A percentile compares a stretch with the other conserved stretches of the same genome.
Conservation (phyloP, 306 rosid genomes). For the peach (Prunus persica) region Prunus_persica_NCBIv2 NC_034012.1:2166001-2166500, state of each 20-base stretch:
- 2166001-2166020: conserved; percentile 9
- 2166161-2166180: conserved; percentile 60
- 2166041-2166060: background rate
- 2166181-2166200: conserved; percentile 56
- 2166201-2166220: conserved; percentile 56
- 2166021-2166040: background rate
- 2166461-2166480: conserved; percentile 57
- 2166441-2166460: conserved; percentile 64
- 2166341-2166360: conserved; percentile 35
- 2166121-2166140: conserved; percentile 80
- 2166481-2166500: conserved; percentile 86
- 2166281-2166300: conserved; percentile 57
- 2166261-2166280: conserved; percentile 40
- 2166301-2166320: conserved; percentile 71
- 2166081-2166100: background rate
- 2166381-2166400: conserved; percentile 59
- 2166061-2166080: background rate
- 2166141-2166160: conserved; percentile 69
- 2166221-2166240: conserved; percentile 59
- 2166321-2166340: conserved; percentile 59
- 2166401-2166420: conserved; percentile 69
- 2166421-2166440: conserved; percentile 73
- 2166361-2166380: conserved; percentile 30
- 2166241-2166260: conserved; percentile 65
- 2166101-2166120: background rate